Conservation (phyloP, 768 basidiomycete genomes). For the Leccinum arenicola region DNA sequence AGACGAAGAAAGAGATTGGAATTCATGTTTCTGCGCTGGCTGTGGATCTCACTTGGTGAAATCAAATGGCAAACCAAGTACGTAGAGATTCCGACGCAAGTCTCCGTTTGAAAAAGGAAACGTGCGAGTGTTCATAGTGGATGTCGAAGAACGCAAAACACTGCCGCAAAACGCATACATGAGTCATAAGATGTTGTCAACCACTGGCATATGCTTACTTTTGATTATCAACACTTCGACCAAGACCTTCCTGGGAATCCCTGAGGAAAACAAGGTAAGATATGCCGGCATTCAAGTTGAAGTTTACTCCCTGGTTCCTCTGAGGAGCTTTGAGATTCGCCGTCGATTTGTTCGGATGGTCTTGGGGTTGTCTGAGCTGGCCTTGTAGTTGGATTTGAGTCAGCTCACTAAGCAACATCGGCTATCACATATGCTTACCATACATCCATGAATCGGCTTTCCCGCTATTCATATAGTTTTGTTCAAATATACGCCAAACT, state of each 20-base stretch:
- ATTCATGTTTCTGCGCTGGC: neutral
- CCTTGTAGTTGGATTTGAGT: slow-evolving; percentile 9
- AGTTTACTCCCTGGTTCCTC: slow-evolving; percentile 12
- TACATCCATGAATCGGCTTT: slow-evolving; percentile 5
- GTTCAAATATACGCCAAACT: neutral
- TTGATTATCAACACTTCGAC: slow-evolving; percentile 51
- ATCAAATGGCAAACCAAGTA: slow-evolving; percentile 80
- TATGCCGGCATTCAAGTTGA: no score
- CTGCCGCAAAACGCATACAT: slow-evolving; percentile 34
- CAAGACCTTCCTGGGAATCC: slow-evolving; percentile 26
- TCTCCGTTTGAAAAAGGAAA: slow-evolving; percentile 34
- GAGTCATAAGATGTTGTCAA: neutral
- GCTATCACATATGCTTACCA: slow-evolving; percentile 10
- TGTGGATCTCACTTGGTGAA: slow-evolving; percentile 59
- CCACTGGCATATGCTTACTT: slow-evolving; percentile 43
- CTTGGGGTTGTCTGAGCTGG: slow-evolving; percentile 9
- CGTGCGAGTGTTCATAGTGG: slow-evolving; percentile 2
- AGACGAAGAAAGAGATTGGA: neutral
- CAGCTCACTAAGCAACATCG: neutral
- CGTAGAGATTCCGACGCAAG: slow-evolving; percentile 74
- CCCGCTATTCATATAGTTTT: neutral
- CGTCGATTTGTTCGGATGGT: slow-evolving; percentile 2
- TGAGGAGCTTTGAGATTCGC: neutral
- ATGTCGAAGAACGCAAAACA: slow-evolving; percentile 29
- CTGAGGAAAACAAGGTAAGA: slow-evolving; percentile 16